A percentile compares a stretch with the other conserved stretches of the same genome.
phyloP scores from a whole-genome alignment of 1,284 basidiomycete species.

The Hortiboletus rubellus region DNA sequence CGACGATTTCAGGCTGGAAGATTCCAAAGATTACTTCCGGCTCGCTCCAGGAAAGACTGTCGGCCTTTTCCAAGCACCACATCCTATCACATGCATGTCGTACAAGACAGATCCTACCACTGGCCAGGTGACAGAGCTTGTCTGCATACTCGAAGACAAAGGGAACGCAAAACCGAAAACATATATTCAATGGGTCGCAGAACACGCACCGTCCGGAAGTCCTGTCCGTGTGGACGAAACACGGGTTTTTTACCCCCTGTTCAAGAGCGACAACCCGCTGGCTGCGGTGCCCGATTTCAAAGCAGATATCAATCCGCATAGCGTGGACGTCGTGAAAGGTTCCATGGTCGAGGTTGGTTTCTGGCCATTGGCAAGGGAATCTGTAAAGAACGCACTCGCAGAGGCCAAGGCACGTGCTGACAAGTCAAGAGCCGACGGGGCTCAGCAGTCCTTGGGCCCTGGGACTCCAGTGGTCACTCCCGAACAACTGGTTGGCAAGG shows the following conservation, averaged over 20 bases:
- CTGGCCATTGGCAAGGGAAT: slow-evolving; percentile 77
- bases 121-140: slow-evolving; percentile 77
- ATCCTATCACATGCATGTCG: slow-evolving; percentile 92
- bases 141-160: slow-evolving; percentile 77
- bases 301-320: slow-evolving; percentile 77
- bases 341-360: slow-evolving; percentile 91
- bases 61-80: slow-evolving; percentile 93
- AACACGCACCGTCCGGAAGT: slow-evolving; percentile 74
- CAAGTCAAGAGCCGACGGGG: slow-evolving; percentile 45
- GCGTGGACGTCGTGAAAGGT: slow-evolving; percentile 75
- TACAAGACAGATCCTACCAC: slow-evolving; percentile 75
- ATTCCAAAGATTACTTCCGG: slow-evolving; percentile 96
- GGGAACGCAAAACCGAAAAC: slow-evolving; percentile 86
- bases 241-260: slow-evolving; percentile 90
- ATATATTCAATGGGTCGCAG: slow-evolving; percentile 98
- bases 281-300: slow-evolving; percentile 68
- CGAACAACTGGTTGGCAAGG: slow-evolving; percentile 86
- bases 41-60: slow-evolving; percentile 97
- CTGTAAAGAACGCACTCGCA: slow-evolving; percentile 63
- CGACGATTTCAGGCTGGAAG: slow-evolving; percentile 91
- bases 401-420: slow-evolving; percentile 71
- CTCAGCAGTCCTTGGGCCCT: slow-evolving; percentile 39
- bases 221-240: slow-evolving; percentile 89
- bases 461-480: slow-evolving; percentile 70
- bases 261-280: slow-evolving; percentile 92